phyloP scores from a whole-genome alignment of 106 monocot genomes.

The Triglochin maritima region DNA sequence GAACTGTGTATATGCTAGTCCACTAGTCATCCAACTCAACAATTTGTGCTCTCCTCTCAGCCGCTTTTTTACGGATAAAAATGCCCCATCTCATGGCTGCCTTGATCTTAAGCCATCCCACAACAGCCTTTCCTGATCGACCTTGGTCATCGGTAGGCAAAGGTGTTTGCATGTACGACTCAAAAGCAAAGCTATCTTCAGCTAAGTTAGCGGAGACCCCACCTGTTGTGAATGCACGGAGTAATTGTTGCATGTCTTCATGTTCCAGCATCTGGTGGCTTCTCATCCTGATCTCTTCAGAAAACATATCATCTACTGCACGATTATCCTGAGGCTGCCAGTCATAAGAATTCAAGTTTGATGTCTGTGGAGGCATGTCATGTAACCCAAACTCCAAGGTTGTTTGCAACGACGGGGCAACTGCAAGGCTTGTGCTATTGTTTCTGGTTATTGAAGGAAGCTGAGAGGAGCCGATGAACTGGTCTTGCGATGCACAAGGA shows the following conservation, averaged over 20 bases:
- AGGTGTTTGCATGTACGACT: slow-evolving; percentile 46
- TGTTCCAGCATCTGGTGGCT: slow-evolving; percentile 50
- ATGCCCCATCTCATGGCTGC: slow-evolving; percentile 97
- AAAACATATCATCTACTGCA: slow-evolving; percentile 20
- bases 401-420: slow-evolving; percentile 10
- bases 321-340: slow-evolving; percentile 13
- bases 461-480: slow-evolving; percentile 20
- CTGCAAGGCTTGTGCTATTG: slow-evolving; percentile 13
- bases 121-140: slow-evolving; percentile 62
- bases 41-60: slow-evolving; percentile 73
- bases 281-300: slow-evolving; percentile 48
- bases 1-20: too few species aligned
- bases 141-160: slow-evolving; percentile 18
- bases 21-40: slow-evolving; percentile 67
- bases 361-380: slow-evolving; percentile 10
- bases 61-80: slow-evolving; percentile 81
- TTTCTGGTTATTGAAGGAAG: slow-evolving; percentile 20
- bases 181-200: slow-evolving; percentile 31
- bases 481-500: slow-evolving; percentile 23
- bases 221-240: slow-evolving; percentile 35
- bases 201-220: slow-evolving; percentile 14
- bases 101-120: slow-evolving; percentile 95
- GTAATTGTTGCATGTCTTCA: slow-evolving; percentile 55
- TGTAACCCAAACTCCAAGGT: slow-evolving; percentile 22
- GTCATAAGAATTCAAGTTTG: slow-evolving; percentile 23